phyloP scores from a whole-genome alignment of 2,329 filamentous ascomycete genomes.

The Colletotrichum horii region DNA sequence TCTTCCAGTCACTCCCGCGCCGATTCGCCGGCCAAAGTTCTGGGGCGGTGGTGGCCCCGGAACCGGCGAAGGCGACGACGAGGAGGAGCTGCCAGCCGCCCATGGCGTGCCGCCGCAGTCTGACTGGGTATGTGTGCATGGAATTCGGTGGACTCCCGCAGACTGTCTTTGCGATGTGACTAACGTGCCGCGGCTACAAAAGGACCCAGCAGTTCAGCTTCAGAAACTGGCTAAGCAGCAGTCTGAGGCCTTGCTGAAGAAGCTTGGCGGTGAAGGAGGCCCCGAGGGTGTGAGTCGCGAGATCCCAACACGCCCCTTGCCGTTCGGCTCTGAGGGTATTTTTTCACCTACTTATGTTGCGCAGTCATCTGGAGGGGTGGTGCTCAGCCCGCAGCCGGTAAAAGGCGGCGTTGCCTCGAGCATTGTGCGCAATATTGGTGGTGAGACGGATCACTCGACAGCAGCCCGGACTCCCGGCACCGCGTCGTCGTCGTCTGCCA shows the following conservation, averaged over 20 bases:
- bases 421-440: conserved; percentile 35
- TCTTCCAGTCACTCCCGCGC: conserved; percentile 88
- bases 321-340: conserved; percentile 57
- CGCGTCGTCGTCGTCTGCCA: conserved; percentile 22
- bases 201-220: conserved; percentile 75
- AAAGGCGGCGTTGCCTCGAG: conserved; percentile 43
- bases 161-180: conserved; percentile 61
- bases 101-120: conserved; percentile 85
- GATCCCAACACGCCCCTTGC: conserved; percentile 55
- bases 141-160: conserved; percentile 50
- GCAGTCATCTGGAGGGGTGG: conserved; percentile 34
- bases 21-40: conserved; percentile 71
- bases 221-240: conserved; percentile 73
- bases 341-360: conserved; percentile 50
- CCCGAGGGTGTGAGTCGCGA: conserved; percentile 39
- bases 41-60: conserved; percentile 60
- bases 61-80: conserved; percentile 54
- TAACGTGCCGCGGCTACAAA: conserved; percentile 54
- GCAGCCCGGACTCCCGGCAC: not conserved
- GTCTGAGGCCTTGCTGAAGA: conserved; percentile 64
- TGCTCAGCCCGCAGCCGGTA: conserved; percentile 47
- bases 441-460: conserved; percentile 16
- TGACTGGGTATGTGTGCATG: conserved; percentile 89
- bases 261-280: conserved; percentile 43
- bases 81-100: conserved; percentile 71